Conservation (phyloP, 164 flowering plant genomes). For the Piper betle region DNA sequence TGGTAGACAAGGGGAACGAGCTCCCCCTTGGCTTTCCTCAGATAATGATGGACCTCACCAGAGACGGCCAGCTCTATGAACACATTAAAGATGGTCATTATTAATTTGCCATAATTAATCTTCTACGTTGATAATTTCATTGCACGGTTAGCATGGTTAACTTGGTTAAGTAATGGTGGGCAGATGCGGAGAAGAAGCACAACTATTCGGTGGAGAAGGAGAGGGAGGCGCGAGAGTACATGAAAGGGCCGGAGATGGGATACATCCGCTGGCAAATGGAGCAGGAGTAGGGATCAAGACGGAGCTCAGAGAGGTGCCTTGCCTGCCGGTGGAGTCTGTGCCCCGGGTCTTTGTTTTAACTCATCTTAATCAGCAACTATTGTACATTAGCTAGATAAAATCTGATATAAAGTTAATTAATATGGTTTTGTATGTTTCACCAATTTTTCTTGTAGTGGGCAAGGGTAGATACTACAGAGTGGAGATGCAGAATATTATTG, state of each 20-base stretch:
- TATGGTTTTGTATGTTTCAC: too few relatives aligned
- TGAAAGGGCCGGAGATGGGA: constrained; percentile 57
- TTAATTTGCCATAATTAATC: neutral
- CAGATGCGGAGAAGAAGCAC: constrained; percentile 44
- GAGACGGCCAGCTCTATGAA: constrained; percentile 59
- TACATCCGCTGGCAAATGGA: constrained; percentile 73
- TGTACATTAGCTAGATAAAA: neutral
- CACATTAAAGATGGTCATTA: constrained; percentile 26
- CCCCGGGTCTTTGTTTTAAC: constrained; percentile 41
- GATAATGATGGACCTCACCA: constrained; percentile 68
- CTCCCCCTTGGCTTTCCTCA: constrained; percentile 75
- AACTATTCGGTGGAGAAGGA: constrained; percentile 33
- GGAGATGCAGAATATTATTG: too few relatives aligned
- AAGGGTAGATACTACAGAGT: too few relatives aligned
- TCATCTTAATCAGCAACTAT: neutral
- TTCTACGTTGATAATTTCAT: too few relatives aligned
- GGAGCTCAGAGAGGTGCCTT: constrained; percentile 46
- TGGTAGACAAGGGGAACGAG: constrained; percentile 58
- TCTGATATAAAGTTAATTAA: too few relatives aligned
- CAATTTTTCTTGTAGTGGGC: too few relatives aligned
- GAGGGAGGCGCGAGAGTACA: constrained; percentile 54
- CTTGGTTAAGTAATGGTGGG: neutral
- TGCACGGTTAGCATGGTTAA: too few relatives aligned
- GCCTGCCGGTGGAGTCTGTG: constrained; percentile 23
- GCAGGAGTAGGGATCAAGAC: constrained; percentile 50